phyloP scores from a whole-genome alignment of 768 basidiomycete species.

The Royoungia palumana region DNA sequence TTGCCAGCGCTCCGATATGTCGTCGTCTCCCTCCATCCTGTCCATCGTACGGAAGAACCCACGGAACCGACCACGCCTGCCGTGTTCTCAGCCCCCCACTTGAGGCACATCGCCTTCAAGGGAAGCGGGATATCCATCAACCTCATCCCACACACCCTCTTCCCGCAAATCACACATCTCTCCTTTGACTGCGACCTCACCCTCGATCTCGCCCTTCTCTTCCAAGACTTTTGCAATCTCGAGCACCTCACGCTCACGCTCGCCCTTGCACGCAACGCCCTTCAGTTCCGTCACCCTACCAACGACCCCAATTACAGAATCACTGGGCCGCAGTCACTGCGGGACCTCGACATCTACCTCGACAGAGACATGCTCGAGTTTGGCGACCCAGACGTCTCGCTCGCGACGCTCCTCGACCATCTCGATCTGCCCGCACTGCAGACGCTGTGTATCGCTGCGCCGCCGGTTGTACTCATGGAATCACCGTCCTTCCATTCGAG shows the following conservation, averaged over 20 bases:
- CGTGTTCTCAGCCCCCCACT: conserved; percentile 12
- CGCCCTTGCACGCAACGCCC: conserved; percentile 6
- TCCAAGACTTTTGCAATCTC: conserved; percentile 18
- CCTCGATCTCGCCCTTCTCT: conserved; percentile 19
- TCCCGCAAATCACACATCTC: conserved; percentile 23
- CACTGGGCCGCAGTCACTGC: conserved; percentile 5
- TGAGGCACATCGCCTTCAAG: conserved; percentile 13
- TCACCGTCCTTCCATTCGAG: too few species aligned
- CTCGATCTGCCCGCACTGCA: conserved; percentile 21
- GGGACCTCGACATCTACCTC: conserved; percentile 16
- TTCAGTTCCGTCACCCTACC: conserved; percentile 4
- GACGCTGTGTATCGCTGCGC: conserved; percentile 12
- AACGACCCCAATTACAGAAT: conserved; percentile 1
- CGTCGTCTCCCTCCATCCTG: conserved; percentile 13
- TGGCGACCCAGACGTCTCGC: conserved; percentile 11
- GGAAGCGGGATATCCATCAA: conserved; percentile 11
- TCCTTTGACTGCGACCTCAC: conserved; percentile 16
- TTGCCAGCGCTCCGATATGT: conserved; percentile 15
- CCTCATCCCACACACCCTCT: conserved; percentile 17
- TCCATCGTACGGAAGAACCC: conserved; percentile 5
- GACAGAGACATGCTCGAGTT: conserved; percentile 20
- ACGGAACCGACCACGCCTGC: not conserved
- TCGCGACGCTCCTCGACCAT: conserved; percentile 19
- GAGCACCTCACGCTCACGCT: conserved; percentile 15
- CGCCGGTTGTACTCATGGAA: not conserved